Conservation (phyloP, 345 rosid species). For the Brassica rapa region DNA sequence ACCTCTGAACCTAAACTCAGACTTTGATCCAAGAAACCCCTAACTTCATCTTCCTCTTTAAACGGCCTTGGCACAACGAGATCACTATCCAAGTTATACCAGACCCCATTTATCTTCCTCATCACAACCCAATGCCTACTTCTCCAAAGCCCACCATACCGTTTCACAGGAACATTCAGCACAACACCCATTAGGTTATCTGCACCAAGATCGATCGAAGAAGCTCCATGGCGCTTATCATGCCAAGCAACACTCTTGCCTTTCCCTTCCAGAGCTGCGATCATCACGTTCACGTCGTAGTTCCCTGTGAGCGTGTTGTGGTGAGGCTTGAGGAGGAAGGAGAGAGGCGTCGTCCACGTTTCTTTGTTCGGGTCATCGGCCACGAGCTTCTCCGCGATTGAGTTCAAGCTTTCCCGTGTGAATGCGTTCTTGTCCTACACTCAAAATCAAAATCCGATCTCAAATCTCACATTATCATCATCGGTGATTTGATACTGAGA, state of each 20-base stretch:
- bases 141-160: slow-evolving; percentile 80
- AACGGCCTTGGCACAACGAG: slow-evolving; percentile 53
- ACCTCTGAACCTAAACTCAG: slow-evolving; percentile 61
- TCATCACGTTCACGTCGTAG: slow-evolving; percentile 80
- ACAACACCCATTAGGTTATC: slow-evolving; percentile 64
- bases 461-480: not conserved
- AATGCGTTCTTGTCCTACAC: slow-evolving; percentile 66
- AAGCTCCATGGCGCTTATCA: slow-evolving; percentile 64
- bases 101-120: slow-evolving; percentile 63
- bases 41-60: slow-evolving; percentile 48
- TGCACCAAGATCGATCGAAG: slow-evolving; percentile 55
- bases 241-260: slow-evolving; percentile 77
- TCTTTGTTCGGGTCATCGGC: slow-evolving; percentile 58
- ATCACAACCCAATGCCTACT: slow-evolving; percentile 85
- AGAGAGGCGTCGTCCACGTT: slow-evolving; percentile 77
- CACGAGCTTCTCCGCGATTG: slow-evolving; percentile 64
- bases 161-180: slow-evolving; percentile 64
- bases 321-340: slow-evolving; percentile 74
- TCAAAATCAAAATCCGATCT: not conserved
- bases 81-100: slow-evolving; percentile 87
- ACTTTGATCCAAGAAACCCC: slow-evolving; percentile 57
- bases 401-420: slow-evolving; percentile 59
- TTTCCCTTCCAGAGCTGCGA: slow-evolving; percentile 67
- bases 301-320: slow-evolving; percentile 79
- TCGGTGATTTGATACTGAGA: not conserved